phyloP scores from a whole-genome alignment of 2,329 filamentous ascomycete genomes.

The Fusarium subglutinans region DNA sequence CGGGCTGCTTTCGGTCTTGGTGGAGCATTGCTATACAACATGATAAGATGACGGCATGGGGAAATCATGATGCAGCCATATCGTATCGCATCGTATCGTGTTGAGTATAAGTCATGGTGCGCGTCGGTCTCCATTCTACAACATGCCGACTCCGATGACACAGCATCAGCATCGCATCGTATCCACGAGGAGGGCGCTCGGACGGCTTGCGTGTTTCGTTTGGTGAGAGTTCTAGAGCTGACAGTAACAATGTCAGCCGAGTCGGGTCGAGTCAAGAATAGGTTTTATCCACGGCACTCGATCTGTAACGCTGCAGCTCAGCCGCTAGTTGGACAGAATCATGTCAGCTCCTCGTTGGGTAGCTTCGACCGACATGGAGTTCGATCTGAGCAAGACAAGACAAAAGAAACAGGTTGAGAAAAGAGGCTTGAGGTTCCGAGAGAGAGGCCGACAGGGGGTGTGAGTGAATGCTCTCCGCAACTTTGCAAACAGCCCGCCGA shows the following conservation, averaged over 20 bases:
- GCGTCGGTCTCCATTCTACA: slow-evolving; percentile 11
- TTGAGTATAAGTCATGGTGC: neutral
- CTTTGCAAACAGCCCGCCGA: neutral
- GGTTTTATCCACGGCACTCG: neutral
- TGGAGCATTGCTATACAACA: slow-evolving; percentile 18
- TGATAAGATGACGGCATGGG: slow-evolving; percentile 32
- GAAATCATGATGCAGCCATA: slow-evolving; percentile 34
- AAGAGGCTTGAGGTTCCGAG: slow-evolving; percentile 17
- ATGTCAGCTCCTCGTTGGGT: slow-evolving; percentile 24
- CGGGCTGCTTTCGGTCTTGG: slow-evolving; percentile 2
- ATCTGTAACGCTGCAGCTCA: slow-evolving; percentile 29
- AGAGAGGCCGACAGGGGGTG: slow-evolving; percentile 25
- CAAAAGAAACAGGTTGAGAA: neutral
- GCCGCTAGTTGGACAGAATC: slow-evolving; percentile 25
- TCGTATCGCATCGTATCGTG: slow-evolving; percentile 19
- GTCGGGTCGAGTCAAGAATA: neutral
- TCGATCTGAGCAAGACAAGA: slow-evolving; percentile 7
- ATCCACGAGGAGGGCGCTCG: slow-evolving; percentile 23
- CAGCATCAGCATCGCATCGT: slow-evolving; percentile 29
- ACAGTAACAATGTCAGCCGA: neutral
- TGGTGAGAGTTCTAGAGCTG: neutral
- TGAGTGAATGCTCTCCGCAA: neutral
- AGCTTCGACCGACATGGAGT: slow-evolving; percentile 16
- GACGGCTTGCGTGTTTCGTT: slow-evolving; percentile 33
- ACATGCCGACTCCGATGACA: slow-evolving; percentile 25